Evolutionary conservation across 1,284 basidiomycete species (phyloP).

Genomic region (Baeospora myosura): DNA sequence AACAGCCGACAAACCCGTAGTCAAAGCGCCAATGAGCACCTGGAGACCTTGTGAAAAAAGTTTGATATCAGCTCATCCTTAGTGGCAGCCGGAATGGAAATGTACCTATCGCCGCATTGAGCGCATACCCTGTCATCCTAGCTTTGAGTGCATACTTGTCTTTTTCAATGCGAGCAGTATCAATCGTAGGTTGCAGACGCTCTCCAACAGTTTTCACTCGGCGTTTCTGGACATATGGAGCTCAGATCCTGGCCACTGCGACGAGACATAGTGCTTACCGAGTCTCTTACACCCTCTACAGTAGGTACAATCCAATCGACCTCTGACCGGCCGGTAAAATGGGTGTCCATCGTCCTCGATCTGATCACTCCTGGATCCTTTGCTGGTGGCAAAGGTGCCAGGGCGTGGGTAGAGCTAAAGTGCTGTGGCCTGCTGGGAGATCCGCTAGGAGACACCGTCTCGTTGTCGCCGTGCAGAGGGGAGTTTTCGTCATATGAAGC

Average conservation of each 20-base stretch:
- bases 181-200: slow-evolving; percentile 37
- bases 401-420: too few species aligned
- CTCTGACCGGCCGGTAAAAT: slow-evolving; percentile 13
- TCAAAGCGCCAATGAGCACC: slow-evolving; percentile 59
- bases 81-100: not conserved
- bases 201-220: slow-evolving; percentile 32
- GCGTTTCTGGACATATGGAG: too few species aligned
- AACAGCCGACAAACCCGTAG: slow-evolving; percentile 56
- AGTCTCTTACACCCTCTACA: slow-evolving; percentile 19
- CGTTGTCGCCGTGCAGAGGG: too few species aligned
- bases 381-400: too few species aligned
- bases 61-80: not conserved
- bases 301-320: slow-evolving; percentile 29
- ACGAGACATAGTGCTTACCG: not conserved
- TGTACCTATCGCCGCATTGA: slow-evolving; percentile 46
- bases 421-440: too few species aligned
- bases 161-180: slow-evolving; percentile 30
- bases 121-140: slow-evolving; percentile 35
- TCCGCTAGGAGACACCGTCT: too few species aligned
- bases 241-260: too few species aligned
- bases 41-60: slow-evolving; percentile 36
- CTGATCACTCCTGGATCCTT: too few species aligned
- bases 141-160: slow-evolving; percentile 33
- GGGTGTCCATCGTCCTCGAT: too few species aligned
- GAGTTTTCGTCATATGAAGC: too few species aligned